These are phyloP conservation scores for Acacia acuminata DNA, from an alignment of 306 rosid genomes.

Conservation along the genomic window DNA sequence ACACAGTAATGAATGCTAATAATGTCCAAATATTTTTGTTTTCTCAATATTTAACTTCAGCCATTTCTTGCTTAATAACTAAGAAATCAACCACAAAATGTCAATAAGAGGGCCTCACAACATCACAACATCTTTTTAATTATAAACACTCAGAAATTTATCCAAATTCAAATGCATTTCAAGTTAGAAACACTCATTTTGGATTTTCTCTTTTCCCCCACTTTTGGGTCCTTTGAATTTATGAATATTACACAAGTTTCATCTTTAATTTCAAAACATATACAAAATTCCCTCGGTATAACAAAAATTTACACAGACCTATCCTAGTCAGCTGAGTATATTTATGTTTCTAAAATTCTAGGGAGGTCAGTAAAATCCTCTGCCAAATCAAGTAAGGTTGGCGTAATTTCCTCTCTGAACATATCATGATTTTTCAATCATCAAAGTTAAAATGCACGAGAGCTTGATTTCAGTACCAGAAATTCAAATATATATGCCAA, in stretches of 20 bases:
- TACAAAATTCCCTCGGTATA: not conserved
- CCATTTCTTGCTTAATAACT: not conserved
- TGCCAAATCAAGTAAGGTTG: not conserved
- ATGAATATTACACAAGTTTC: not conserved
- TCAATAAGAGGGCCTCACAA: not conserved
- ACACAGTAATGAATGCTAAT: conserved; percentile 1
- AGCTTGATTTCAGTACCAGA: not conserved
- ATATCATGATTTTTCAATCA: not conserved
- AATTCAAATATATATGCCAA: not conserved
- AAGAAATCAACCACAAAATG: not conserved
- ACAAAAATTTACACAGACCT: not conserved
- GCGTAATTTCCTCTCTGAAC: not conserved
- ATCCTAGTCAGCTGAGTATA: not conserved
- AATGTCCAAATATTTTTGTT: not conserved
- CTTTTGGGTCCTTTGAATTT: not conserved
- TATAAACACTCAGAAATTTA: not conserved
- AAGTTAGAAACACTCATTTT: not conserved
- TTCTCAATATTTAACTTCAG: not conserved
- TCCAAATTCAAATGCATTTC: not conserved
- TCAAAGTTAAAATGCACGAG: not conserved
- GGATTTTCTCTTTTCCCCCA: not conserved
- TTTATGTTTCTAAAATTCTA: not conserved
- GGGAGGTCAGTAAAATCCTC: not conserved
- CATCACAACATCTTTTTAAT: not conserved
- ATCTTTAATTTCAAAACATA: not conserved